phyloP scores from a whole-genome alignment of 441 rosid genomes.

The Kokia cookei region DNA sequence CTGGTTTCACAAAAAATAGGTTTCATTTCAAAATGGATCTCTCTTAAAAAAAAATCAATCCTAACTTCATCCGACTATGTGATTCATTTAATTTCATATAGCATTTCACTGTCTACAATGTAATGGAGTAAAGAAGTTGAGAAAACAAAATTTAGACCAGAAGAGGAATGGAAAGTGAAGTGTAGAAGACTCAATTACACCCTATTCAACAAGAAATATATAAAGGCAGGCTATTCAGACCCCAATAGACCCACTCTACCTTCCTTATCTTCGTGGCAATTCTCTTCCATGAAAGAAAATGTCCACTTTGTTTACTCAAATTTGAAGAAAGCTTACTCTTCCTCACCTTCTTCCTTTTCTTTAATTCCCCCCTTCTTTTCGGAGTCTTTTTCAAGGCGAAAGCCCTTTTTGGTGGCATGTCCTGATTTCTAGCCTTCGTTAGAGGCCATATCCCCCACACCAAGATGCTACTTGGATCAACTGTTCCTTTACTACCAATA shows the following conservation, averaged over 20 bases:
- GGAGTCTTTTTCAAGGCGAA: conserved; percentile 13
- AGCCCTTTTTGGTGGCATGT: conserved; percentile 16
- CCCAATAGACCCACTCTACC: conserved; percentile 18
- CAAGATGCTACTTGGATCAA: conserved; percentile 9
- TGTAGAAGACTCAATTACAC: background rate
- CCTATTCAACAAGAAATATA: conserved; percentile 7
- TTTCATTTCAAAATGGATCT: background rate
- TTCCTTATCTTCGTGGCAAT: conserved; percentile 57
- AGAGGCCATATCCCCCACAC: conserved; percentile 12
- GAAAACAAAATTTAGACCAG: background rate
- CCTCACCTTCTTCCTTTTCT: conserved; percentile 4
- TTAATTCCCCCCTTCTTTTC: conserved; percentile 3
- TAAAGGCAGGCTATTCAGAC: conserved; percentile 5
- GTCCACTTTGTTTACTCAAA: conserved; percentile 35
- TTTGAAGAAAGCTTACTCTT: conserved; percentile 17
- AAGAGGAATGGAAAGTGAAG: conserved; percentile 12
- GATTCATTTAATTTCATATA: no score
- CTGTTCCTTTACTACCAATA: background rate
- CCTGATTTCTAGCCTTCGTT: conserved; percentile 31
- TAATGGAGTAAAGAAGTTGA: background rate
- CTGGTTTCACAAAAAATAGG: background rate
- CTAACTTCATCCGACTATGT: background rate
- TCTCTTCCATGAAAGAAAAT: conserved; percentile 33
- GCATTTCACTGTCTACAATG: background rate
- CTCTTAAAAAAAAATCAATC: background rate